phyloP scores from a whole-genome alignment of 1,284 basidiomycete species.

The Puccinia polysora region DNA sequence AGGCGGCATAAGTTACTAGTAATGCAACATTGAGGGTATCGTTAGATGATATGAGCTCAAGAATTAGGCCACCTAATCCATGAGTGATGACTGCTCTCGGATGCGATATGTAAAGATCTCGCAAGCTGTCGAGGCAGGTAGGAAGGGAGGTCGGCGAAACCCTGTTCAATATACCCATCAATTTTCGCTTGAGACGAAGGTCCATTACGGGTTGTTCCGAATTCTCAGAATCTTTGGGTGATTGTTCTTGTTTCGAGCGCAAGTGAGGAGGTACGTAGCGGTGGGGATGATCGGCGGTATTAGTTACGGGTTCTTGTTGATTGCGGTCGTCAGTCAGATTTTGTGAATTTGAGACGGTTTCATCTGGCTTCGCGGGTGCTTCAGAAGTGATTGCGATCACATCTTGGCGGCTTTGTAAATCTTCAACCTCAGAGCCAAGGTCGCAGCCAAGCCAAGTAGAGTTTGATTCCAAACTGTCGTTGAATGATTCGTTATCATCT shows the following conservation, averaged over 20 bases:
- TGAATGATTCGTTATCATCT: neutral
- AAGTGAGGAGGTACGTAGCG: constrained; percentile 41
- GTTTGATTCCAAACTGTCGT: constrained; percentile 5
- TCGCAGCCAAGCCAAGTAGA: constrained; percentile 25
- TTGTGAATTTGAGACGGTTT: neutral
- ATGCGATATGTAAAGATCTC: constrained; percentile 36
- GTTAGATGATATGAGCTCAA: constrained; percentile 25
- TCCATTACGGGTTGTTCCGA: constrained; percentile 8
- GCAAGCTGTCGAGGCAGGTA: constrained; percentile 20
- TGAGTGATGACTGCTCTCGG: constrained; percentile 33
- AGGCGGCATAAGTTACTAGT: constrained; percentile 33
- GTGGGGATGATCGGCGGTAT: neutral
- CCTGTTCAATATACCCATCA: constrained; percentile 42
- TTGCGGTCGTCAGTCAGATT: neutral
- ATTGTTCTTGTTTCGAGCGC: constrained; percentile 13
- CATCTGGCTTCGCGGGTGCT: neutral
- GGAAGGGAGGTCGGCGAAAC: constrained; percentile 40
- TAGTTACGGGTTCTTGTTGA: neutral
- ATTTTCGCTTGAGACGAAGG: constrained; percentile 33
- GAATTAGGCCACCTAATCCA: constrained; percentile 29
- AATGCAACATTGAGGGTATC: constrained; percentile 27
- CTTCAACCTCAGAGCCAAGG: neutral
- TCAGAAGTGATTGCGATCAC: neutral
- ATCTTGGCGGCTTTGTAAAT: neutral
- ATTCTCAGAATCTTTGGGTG: neutral